Evolutionary conservation across 73 alveolate species (phyloP).

Genomic region (Stentor roeselii): DNA sequence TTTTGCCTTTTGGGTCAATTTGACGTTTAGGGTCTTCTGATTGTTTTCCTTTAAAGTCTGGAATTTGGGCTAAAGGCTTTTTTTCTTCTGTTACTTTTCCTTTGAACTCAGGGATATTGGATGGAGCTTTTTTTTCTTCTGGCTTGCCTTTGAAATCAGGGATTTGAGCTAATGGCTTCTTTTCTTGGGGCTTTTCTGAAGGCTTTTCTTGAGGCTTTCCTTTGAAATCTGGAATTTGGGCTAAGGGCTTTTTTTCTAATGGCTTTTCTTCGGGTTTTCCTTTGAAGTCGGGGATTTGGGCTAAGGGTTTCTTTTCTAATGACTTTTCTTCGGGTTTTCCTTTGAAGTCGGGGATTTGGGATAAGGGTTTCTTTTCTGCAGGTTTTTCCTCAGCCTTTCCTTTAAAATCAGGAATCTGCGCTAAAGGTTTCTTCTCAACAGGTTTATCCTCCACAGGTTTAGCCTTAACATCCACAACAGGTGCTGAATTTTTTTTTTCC

Average conservation of each 20-base stretch:
- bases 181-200: background rate
- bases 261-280: conserved; percentile 12
- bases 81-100: background rate
- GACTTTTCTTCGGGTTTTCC: background rate
- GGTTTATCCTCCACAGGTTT: background rate
- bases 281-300: background rate
- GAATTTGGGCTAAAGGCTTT: background rate
- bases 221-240: background rate
- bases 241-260: background rate
- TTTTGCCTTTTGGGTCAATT: background rate
- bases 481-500: background rate
- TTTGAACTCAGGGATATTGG: background rate
- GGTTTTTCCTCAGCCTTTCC: background rate
- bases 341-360: background rate
- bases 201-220: background rate
- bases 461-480: background rate
- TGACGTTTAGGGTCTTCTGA: background rate
- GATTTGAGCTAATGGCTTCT: background rate
- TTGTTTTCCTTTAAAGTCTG: background rate
- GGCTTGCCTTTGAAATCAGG: background rate
- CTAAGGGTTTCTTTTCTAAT: background rate
- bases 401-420: background rate
- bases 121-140: background rate
- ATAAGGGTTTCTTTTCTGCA: background rate
- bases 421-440: background rate